Conservation (phyloP, 768 basidiomycete species). For the Tylopilus felleus region DNA sequence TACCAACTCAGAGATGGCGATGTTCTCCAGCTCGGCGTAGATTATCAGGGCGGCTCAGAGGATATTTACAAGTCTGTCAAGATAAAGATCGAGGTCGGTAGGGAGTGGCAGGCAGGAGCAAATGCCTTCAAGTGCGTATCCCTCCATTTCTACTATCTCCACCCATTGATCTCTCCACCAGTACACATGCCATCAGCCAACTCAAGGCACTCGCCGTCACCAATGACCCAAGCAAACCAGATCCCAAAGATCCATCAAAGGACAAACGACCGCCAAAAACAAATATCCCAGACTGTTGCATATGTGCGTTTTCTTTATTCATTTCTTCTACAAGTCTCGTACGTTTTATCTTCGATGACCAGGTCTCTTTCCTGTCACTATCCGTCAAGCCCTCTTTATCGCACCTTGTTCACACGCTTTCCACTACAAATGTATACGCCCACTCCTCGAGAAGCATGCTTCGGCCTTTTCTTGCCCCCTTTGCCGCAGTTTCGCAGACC, state of each 20-base stretch:
- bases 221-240: constrained; percentile 21
- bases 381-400: constrained; percentile 95
- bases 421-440: constrained; percentile 96
- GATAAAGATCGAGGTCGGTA: constrained; percentile 84
- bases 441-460: constrained; percentile 82
- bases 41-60: constrained; percentile 96
- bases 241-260: constrained; percentile 14
- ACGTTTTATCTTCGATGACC: background rate
- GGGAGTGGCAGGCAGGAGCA: constrained; percentile 86
- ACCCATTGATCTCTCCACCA: constrained; percentile 21
- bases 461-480: constrained; percentile 94
- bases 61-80: constrained; percentile 97
- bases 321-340: background rate
- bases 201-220: constrained; percentile 64
- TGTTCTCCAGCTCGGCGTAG: constrained; percentile 91
- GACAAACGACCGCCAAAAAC: constrained; percentile 35
- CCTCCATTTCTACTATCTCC: background rate
- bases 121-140: constrained; percentile 79
- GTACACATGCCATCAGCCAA: constrained; percentile 76
- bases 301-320: constrained; percentile 56
- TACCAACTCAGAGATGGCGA: constrained; percentile 88
- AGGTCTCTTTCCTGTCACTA: constrained; percentile 83
- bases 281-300: constrained; percentile 82
- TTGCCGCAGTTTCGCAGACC: constrained; percentile 90
- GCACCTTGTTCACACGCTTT: constrained; percentile 96